Evolutionary conservation across 2,329 filamentous ascomycete genomes (phyloP).

Genomic region (Thermothelomyces thermophilus): DNA sequence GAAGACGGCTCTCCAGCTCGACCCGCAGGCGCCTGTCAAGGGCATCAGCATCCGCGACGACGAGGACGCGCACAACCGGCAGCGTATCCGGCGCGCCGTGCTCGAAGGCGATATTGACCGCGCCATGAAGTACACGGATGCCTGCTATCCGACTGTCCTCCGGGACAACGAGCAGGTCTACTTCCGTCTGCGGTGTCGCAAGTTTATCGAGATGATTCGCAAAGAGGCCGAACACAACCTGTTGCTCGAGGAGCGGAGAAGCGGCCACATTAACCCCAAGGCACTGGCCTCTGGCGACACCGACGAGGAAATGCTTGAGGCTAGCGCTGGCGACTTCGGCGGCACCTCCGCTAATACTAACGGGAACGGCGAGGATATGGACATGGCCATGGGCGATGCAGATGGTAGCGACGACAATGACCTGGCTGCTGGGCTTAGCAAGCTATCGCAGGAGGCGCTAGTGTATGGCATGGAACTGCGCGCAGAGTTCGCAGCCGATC

Average conservation of each 20-base stretch:
- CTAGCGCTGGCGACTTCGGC: constrained; percentile 38
- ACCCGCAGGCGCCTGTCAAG: constrained; percentile 44
- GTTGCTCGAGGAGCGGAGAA: constrained; percentile 33
- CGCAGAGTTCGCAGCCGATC: constrained; percentile 68
- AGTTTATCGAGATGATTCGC: constrained; percentile 92
- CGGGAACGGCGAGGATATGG: constrained; percentile 46
- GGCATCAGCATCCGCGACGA: constrained; percentile 70
- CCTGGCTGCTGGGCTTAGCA: constrained; percentile 23
- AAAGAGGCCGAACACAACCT: constrained; percentile 60
- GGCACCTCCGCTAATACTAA: constrained; percentile 17
- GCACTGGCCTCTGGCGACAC: constrained; percentile 24
- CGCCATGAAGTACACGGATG: constrained; percentile 73
- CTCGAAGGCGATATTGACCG: constrained; percentile 88
- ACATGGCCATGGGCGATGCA: constrained; percentile 31
- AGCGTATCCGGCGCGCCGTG: constrained; percentile 85
- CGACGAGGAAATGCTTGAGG: constrained; percentile 51
- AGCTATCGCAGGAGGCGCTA: constrained; percentile 62
- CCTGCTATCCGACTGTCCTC: constrained; percentile 75
- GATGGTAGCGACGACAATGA: constrained; percentile 23
- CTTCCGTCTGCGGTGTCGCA: constrained; percentile 81
- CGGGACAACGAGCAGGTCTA: constrained; percentile 75
- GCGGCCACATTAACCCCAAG: not conserved
- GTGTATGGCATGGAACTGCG: constrained; percentile 73
- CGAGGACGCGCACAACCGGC: constrained; percentile 76
- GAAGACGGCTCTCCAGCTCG: constrained; percentile 60